Base-by-base conservation (phyloP, 2,329 filamentous ascomycete genomes). In the Pseudocercospora eumusae region DNA sequence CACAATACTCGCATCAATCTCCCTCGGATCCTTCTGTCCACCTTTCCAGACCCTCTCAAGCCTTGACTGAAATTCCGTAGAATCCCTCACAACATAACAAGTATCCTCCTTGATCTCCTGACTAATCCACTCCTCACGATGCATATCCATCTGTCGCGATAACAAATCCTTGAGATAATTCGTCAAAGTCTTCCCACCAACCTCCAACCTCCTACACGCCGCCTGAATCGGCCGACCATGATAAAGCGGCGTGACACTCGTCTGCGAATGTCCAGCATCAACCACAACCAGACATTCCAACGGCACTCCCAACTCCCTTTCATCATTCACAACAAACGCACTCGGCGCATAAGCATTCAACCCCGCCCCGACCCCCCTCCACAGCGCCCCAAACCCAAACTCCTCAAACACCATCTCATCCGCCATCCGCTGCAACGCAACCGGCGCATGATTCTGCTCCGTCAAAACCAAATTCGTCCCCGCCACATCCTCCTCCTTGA, bases 371-470 rank as follows among this genome's bases (percentile, higher is more conserved):
- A 63, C 47, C 10, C 49, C 61, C 64, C 95, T 86, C 67, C 89
- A 89, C 77, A 96, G 96, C 68, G 90, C 89, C 10, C 88, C 85
- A 76, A 99, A 99, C 2, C 91, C 91, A 79, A 95, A 99, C 74
- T 98, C 93, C 74, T 99, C 95, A 80, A 99, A 98, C 1, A 98
- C 86, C 73, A 99, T 92, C 79, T 99, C 93, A 73, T 99, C 95
- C 69, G 91, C 92, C 74, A 97, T 95, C 42, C 88, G 86, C 76
- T 97, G 92, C 66, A 99, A 78, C 11, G 87, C 86, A 0, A 89
- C 87, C 60, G 96, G 83, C 3, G 88, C 87, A 76, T 96, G 96
- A 3, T 92, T 89, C 50, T 92, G 89, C 76, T 99, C 95, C 1
- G 90, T 87, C 56, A 98, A 83, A 3, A 99, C 79, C 61, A 99